Evolutionary conservation across 441 rosid species (phyloP), one percentile per base, ranked within the genome.

Genomic region (Aleurites moluccanus): DNA sequence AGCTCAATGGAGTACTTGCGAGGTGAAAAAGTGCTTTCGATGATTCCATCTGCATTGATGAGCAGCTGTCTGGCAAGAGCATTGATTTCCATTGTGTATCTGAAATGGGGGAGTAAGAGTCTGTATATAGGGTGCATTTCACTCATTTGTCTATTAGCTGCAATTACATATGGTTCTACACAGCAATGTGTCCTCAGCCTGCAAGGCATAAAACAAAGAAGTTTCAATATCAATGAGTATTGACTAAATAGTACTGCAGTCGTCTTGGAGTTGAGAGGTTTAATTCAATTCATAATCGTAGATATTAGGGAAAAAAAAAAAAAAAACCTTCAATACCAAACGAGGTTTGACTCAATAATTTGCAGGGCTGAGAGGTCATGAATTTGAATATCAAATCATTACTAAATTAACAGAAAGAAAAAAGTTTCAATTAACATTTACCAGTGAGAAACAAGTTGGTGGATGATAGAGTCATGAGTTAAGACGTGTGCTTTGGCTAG

Each of bases 401-500:
- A n/a, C n/a, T n/a, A n/a, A n/a, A n/a, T n/a, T n/a, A n/a, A n/a
- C n/a, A n/a, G n/a, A n/a, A n/a, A n/a, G n/a, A 49, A 10, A 49
- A 49, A 1, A 3, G 33, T 30, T 25, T 4, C 11, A 2, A 13
- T 1, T 21, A 3, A 10, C 2, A 3, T 3, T 2, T 73, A 84
- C 90, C 94, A 90, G 70, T 92, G 96, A 61, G 86, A 81, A 33
- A 90, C 82, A 69, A 92, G 92, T 69, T 90, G 89, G 70, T 90
- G 97, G 67, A 84, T 82, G 27, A 91, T 91, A 8, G 91, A 77
- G 38, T 92, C 96, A 73, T 90, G 96, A 28, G 96, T 81, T 23
- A 86, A 69, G 4, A 55, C 94, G 61, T 90, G 97, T 60, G 89
- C 82, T 78, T 90, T 92, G 11, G 97, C 94, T 1, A 90, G 67